phyloP scores from a whole-genome alignment of 148 eudicot species.

The Dysphania ambrosioides region DNA sequence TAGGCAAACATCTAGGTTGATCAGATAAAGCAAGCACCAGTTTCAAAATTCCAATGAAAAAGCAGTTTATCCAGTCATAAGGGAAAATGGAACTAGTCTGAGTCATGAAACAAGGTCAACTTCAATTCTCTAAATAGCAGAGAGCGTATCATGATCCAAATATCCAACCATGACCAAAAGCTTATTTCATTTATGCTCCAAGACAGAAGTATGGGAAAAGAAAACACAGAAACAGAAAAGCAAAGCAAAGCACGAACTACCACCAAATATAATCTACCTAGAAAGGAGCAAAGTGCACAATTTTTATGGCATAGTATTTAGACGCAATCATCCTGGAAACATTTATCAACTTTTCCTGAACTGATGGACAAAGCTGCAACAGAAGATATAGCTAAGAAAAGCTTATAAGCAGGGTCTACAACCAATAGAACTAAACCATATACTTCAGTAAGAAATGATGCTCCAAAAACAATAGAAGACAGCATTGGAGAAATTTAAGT shows the following conservation, averaged over 20 bases:
- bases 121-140: not conserved
- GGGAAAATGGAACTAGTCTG: not conserved
- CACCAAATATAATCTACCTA: too few species aligned
- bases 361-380: not conserved
- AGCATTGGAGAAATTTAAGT: too few species aligned
- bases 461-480: too few species aligned
- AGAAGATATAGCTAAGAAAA: not conserved
- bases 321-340: not conserved
- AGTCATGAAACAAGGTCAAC: not conserved
- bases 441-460: not conserved
- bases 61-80: not conserved
- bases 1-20: not conserved
- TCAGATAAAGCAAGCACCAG: constrained; percentile 1
- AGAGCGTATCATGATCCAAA: not conserved
- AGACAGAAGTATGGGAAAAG: not conserved
- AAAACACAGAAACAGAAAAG: not conserved
- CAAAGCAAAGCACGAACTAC: not conserved
- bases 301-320: not conserved
- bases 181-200: not conserved
- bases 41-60: not conserved
- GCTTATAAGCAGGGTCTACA: not conserved
- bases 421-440: not conserved
- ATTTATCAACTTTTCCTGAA: not conserved
- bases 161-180: too few species aligned
- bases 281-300: not conserved